phyloP scores from a whole-genome alignment of 257 asterid genomes.

The Solanum clarkiae region DNA sequence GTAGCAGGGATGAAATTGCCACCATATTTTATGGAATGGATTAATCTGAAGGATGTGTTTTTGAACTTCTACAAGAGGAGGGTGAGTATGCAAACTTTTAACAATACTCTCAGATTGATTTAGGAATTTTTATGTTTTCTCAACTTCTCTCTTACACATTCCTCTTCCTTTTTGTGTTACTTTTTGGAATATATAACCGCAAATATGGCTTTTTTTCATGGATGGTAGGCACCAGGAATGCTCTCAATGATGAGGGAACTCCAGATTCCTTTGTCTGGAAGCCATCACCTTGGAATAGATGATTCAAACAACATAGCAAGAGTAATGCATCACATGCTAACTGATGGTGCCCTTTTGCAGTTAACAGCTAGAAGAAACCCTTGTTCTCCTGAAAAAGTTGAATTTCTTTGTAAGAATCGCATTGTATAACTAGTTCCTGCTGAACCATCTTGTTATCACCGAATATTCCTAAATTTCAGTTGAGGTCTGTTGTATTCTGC shows the following conservation, averaged over 20 bases:
- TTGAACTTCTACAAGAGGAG: constrained; percentile 71
- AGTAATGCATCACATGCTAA: constrained; percentile 60
- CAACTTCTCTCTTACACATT: not conserved
- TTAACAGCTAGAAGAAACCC: constrained; percentile 56
- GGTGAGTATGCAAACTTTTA: constrained; percentile 31
- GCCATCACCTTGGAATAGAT: constrained; percentile 91
- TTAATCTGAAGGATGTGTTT: constrained; percentile 79
- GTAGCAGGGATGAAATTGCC: constrained; percentile 64
- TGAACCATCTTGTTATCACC: not conserved
- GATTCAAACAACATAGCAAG: constrained; percentile 73
- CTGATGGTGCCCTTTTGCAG: constrained; percentile 78
- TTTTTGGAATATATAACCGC: not conserved
- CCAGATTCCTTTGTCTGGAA: constrained; percentile 43
- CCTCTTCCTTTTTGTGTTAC: not conserved
- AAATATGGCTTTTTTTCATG: not conserved
- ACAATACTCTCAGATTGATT: not conserved
- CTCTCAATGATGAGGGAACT: constrained; percentile 83
- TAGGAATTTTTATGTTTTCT: not conserved
- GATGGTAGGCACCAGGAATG: constrained; percentile 75
- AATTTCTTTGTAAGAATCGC: constrained; percentile 51
- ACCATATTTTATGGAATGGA: constrained; percentile 84
- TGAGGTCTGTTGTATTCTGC: not conserved
- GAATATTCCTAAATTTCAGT: not conserved
- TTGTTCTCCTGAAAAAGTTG: constrained; percentile 27
- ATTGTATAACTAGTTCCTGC: constrained; percentile 11